Evolutionary conservation across 148 eudicot genomes (phyloP).

Genomic region (Rhododendron griersonianum): DNA sequence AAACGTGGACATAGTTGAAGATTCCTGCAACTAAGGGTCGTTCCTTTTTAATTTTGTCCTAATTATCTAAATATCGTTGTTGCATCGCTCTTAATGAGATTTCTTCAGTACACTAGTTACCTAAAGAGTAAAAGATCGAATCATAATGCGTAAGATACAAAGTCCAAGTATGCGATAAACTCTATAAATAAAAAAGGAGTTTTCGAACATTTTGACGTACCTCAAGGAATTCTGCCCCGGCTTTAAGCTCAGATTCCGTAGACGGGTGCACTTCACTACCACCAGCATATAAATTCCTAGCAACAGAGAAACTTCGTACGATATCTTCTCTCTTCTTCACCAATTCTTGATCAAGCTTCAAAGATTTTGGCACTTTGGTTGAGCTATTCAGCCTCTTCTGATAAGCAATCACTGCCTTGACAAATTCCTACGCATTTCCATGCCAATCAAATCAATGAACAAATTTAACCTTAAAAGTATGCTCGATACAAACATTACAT

Average conservation of each 20-base stretch:
- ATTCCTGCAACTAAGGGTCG: too few species aligned
- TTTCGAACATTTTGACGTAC: slow-evolving; percentile 16
- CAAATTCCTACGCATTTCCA: slow-evolving; percentile 55
- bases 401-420: slow-evolving; percentile 65
- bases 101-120: neutral
- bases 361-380: slow-evolving; percentile 31
- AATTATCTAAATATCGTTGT: neutral
- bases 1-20: too few species aligned
- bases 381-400: slow-evolving; percentile 44
- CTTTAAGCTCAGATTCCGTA: slow-evolving; percentile 47
- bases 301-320: slow-evolving; percentile 61
- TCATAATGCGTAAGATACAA: neutral
- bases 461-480: neutral
- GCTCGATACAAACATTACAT: neutral
- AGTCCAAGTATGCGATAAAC: neutral
- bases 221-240: slow-evolving; percentile 67
- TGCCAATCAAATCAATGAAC: neutral
- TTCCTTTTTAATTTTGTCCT: neutral
- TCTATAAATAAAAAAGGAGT: neutral
- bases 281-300: slow-evolving; percentile 42
- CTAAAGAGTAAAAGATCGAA: neutral
- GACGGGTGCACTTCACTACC: slow-evolving; percentile 22
- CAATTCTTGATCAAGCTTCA: slow-evolving; percentile 48
- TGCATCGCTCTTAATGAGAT: neutral
- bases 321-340: slow-evolving; percentile 55